Base-by-base conservation (phyloP, 164 flowering plant genomes). In the Tetrastigma voinierianum region DNA sequence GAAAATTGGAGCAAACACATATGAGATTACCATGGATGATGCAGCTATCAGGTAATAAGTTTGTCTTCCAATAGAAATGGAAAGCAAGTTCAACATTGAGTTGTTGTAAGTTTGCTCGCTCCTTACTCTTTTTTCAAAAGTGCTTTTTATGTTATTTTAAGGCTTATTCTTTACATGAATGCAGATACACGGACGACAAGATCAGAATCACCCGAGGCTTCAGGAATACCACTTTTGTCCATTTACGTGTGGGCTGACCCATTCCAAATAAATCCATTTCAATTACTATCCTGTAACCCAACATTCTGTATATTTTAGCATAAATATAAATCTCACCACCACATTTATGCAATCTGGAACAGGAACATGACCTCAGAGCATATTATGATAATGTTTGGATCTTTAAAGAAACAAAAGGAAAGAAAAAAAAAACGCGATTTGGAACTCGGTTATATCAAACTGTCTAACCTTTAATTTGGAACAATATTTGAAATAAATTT, bases 141-240 rank as follows among this genome's bases (percentile, higher is more conserved):
- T 15, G 18, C 16, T 0, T 1, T 14, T 67, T 51, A 59, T 17
- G 21, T 6, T 51, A 19, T 19, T 20, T 65, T 51, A n/a, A n/a
- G n/a, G n/a, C 25, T 54, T 60, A 3, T 64, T 19, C 48, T 55
- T 66, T 61, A 5, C 47, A 32, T 32, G 40, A 32, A 4, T 70
- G 78, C 91, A 94, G 98, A 75, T 91, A 91, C 57, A 61, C 67
- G 1, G 97, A 91, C 72, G 87, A 79, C 46, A 90, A 84, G 83
- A 80, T 94, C 75, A 83, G 95, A 68, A 86, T 94, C 45, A 79
- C 84, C 10, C 72, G 86, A 21, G 98, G 97, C 32, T 88, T 78
- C 74, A 83, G 78, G 48, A 67, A 73, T 6, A 84, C 83, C 18
- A 17, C 85, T 14, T 91, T 91, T 63, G 96, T 94, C 54, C 91